These are phyloP conservation scores for Mayamaea pseudoterrestris DNA, from an alignment of 108 stramenopile species.

Conservation along the genomic window DNA sequence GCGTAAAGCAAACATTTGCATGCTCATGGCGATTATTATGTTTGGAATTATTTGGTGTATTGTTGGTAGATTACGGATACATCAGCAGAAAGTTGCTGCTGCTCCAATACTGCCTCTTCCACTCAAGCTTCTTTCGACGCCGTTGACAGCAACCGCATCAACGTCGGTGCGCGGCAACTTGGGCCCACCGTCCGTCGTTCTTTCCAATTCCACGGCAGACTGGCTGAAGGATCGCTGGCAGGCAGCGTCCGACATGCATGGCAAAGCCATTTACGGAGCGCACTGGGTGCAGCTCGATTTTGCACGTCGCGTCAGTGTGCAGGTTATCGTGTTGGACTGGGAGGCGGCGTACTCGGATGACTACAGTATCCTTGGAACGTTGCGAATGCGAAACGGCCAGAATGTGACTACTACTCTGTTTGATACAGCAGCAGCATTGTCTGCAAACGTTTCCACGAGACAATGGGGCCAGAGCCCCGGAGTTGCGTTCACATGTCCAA, in stretches of 20 bases:
- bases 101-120: too few species aligned
- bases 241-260: constrained; percentile 72
- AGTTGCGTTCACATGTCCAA: constrained; percentile 33
- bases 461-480: constrained; percentile 47
- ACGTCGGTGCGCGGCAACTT: constrained; percentile 78
- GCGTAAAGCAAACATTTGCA: too few species aligned
- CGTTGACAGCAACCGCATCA: too few species aligned
- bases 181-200: constrained; percentile 49
- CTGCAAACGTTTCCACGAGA: constrained; percentile 7
- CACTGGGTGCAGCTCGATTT: constrained; percentile 66
- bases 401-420: background rate
- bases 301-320: constrained; percentile 11
- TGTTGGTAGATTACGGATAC: too few species aligned
- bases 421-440: constrained; percentile 4
- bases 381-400: constrained; percentile 1
- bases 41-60: too few species aligned
- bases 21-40: too few species aligned
- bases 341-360: constrained; percentile 59
- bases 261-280: constrained; percentile 45
- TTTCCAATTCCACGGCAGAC: constrained; percentile 47
- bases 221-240: constrained; percentile 83
- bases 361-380: constrained; percentile 37
- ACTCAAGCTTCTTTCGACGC: too few species aligned
- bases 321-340: constrained; percentile 59
- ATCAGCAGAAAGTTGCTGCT: too few species aligned